Evolutionary conservation across 345 rosid species (phyloP).

Genomic region (Kernera saxatilis): DNA sequence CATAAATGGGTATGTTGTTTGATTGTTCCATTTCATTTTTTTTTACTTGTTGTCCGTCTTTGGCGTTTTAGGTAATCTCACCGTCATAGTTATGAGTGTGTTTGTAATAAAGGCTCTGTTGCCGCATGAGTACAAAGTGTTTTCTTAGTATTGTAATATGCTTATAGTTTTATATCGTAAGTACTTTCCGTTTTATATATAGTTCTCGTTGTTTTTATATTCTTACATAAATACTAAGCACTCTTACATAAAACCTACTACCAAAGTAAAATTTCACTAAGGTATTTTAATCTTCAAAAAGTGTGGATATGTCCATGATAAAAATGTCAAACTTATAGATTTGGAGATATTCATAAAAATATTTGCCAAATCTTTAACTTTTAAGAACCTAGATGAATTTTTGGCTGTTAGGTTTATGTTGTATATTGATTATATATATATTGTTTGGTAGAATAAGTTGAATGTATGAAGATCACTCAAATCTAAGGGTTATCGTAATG

Average conservation of each 20-base stretch:
- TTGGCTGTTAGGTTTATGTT: not conserved
- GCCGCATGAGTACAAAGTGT: slow-evolving; percentile 20
- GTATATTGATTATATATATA: not conserved
- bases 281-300: not conserved
- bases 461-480: not conserved
- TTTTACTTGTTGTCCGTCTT: not conserved
- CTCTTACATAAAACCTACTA: not conserved
- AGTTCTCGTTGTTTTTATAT: too few species aligned
- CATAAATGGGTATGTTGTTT: slow-evolving; percentile 10
- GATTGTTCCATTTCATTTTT: not conserved
- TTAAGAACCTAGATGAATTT: not conserved
- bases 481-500: not conserved
- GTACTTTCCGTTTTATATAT: too few species aligned
- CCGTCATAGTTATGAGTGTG: slow-evolving; percentile 20
- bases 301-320: not conserved
- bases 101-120: slow-evolving; percentile 32
- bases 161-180: not conserved
- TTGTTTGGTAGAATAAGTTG: not conserved
- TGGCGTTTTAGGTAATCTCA: slow-evolving; percentile 21
- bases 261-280: not conserved
- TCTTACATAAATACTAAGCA: not conserved
- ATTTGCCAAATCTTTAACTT: not conserved
- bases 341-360: not conserved
- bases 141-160: slow-evolving; percentile 10
- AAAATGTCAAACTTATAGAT: not conserved